Conservation (phyloP, 2,329 filamentous ascomycete genomes). For the Zymoseptoria tritici region DNA sequence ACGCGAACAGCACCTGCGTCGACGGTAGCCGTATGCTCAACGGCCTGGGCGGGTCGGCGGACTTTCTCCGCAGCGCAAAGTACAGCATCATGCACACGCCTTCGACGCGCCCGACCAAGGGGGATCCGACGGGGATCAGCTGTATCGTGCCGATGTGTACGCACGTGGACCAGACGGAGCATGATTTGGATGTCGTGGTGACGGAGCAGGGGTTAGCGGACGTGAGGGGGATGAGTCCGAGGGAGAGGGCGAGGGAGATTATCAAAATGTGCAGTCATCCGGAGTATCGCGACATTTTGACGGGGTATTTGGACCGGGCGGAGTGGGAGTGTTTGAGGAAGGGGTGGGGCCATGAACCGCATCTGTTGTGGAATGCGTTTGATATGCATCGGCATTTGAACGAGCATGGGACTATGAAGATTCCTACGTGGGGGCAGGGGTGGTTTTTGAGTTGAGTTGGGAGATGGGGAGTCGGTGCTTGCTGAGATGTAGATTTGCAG, state of each 20-base stretch:
- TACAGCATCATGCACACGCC: constrained; percentile 94
- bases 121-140: constrained; percentile 69
- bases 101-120: constrained; percentile 70
- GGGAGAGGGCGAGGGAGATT: constrained; percentile 74
- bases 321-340: constrained; percentile 79
- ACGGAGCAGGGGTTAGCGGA: constrained; percentile 72
- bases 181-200: constrained; percentile 87
- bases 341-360: constrained; percentile 85
- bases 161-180: constrained; percentile 87
- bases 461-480: too few relatives aligned
- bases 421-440: constrained; percentile 50
- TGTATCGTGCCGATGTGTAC: constrained; percentile 94
- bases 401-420: constrained; percentile 85
- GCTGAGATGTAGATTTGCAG: too few relatives aligned
- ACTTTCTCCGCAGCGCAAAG: constrained; percentile 71
- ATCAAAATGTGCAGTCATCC: constrained; percentile 83
- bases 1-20: constrained; percentile 84
- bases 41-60: constrained; percentile 72
- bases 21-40: constrained; percentile 85
- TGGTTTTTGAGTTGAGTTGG: too few relatives aligned
- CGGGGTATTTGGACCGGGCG: constrained; percentile 76
- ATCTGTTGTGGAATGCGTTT: constrained; percentile 77
- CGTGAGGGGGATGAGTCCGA: constrained; percentile 70
- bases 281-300: constrained; percentile 72
- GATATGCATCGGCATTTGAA: constrained; percentile 80